Conservation (phyloP, 2,329 filamentous ascomycete genomes). For the Leptographium procerum region DNA sequence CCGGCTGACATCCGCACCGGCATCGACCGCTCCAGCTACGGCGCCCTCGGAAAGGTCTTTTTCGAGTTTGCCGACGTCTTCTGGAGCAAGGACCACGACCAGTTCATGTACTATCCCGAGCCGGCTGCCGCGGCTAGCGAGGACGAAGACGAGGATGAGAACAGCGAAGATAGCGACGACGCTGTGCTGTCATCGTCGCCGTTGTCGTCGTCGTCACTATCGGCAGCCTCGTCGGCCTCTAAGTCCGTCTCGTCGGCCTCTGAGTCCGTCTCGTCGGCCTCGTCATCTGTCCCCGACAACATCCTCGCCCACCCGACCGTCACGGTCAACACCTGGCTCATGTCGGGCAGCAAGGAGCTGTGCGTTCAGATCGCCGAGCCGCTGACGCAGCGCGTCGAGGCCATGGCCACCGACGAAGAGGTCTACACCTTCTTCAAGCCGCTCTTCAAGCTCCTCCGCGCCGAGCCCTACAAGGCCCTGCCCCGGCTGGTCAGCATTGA, state of each 20-base stretch:
- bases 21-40: neutral
- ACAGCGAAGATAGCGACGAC: neutral
- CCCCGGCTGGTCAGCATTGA: conserved; percentile 58
- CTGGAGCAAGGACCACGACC: conserved; percentile 5
- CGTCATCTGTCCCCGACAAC: neutral
- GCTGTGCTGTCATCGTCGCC: neutral
- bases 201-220: neutral
- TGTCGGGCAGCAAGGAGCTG: conserved; percentile 37
- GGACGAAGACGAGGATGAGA: neutral
- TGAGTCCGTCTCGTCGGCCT: neutral
- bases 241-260: neutral
- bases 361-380: conserved; percentile 36
- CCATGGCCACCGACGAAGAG: conserved; percentile 45
- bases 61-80: conserved; percentile 5
- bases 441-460: conserved; percentile 47
- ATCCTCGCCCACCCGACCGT: conserved; percentile 1
- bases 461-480: conserved; percentile 58
- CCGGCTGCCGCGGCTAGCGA: neutral
- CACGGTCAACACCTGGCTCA: conserved; percentile 4
- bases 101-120: conserved; percentile 4
- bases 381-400: conserved; percentile 50
- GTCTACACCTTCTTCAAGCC: conserved; percentile 53
- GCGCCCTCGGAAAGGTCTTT: conserved; percentile 4
- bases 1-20: neutral
- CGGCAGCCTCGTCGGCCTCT: neutral